Conservation (phyloP, 2,329 filamentous ascomycete genomes). For the Aspergillus fructus region DNA sequence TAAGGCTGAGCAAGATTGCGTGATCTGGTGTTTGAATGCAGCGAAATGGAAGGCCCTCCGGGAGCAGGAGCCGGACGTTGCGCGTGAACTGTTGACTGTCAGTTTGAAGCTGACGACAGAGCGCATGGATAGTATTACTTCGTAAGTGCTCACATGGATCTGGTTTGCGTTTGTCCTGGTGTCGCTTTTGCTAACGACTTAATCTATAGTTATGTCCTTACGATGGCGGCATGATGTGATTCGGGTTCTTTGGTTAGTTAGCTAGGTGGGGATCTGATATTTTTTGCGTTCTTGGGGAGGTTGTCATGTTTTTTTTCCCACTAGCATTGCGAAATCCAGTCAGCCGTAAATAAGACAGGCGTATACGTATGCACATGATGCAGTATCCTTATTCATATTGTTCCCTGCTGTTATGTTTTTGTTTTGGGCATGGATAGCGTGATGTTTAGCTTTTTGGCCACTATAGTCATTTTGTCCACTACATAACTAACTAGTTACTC, state of each 20-base stretch:
- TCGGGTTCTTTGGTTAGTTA: neutral
- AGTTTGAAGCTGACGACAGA: conserved; percentile 94
- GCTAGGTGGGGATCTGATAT: neutral
- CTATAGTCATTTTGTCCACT: too few species aligned
- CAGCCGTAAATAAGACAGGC: too few species aligned
- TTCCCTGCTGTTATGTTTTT: too few species aligned
- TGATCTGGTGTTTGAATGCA: conserved; percentile 76
- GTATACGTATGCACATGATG: too few species aligned
- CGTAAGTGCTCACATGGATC: conserved; percentile 40
- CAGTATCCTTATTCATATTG: too few species aligned
- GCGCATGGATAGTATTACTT: conserved; percentile 74
- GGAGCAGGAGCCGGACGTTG: conserved; percentile 70
- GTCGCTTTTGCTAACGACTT: neutral
- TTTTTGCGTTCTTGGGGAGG: neutral
- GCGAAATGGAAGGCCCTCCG: conserved; percentile 73
- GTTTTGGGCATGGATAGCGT: too few species aligned
- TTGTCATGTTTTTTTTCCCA: too few species aligned
- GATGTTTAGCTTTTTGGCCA: too few species aligned
- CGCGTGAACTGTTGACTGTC: conserved; percentile 78
- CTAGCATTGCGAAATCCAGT: too few species aligned
- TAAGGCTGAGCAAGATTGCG: conserved; percentile 74
- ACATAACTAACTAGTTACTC: too few species aligned
- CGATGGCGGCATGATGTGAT: conserved; percentile 30
- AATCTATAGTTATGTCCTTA: conserved; percentile 30
- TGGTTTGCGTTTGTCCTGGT: conserved; percentile 5